phyloP scores from a whole-genome alignment of 805 yeast genomes.

The Ogataea chonburiensis region DNA sequence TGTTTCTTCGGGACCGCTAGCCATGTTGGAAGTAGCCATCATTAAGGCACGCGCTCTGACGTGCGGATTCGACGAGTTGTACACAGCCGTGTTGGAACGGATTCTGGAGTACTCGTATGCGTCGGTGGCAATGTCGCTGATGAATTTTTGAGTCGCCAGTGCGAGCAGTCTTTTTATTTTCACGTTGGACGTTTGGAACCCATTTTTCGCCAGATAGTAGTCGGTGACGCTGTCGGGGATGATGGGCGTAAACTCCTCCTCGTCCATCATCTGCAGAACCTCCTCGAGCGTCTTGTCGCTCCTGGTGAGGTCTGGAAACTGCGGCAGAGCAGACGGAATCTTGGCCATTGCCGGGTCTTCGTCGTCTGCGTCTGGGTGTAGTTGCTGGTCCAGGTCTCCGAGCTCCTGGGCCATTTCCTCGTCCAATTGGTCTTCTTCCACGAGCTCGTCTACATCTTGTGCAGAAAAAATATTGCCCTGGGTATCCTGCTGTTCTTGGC shows the following conservation, averaged over 20 bases:
- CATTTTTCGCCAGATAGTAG: conserved; percentile 76
- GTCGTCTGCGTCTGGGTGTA: conserved; percentile 12
- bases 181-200: conserved; percentile 76
- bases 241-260: conserved; percentile 90
- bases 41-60: conserved; percentile 75
- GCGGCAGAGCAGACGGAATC: conserved; percentile 38
- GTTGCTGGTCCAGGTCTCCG: conserved; percentile 9
- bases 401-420: conserved; percentile 29
- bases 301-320: conserved; percentile 65
- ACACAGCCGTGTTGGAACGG: conserved; percentile 84
- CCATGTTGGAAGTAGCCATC: conserved; percentile 49
- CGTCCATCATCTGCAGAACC: conserved; percentile 85
- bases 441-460: conserved; percentile 24
- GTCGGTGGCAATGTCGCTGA: conserved; percentile 91
- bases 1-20: conserved; percentile 28
- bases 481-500: conserved; percentile 4
- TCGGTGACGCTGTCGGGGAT: conserved; percentile 97
- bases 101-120: conserved; percentile 95
- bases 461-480: conserved; percentile 21
- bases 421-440: conserved; percentile 33
- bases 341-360: conserved; percentile 31
- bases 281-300: conserved; percentile 84
- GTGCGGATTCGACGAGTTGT: conserved; percentile 81
- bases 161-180: conserved; percentile 83
- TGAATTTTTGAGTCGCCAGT: conserved; percentile 92